Conservation (phyloP, 2,329 filamentous ascomycete species). For the Xylariaceae sp. region DNA sequence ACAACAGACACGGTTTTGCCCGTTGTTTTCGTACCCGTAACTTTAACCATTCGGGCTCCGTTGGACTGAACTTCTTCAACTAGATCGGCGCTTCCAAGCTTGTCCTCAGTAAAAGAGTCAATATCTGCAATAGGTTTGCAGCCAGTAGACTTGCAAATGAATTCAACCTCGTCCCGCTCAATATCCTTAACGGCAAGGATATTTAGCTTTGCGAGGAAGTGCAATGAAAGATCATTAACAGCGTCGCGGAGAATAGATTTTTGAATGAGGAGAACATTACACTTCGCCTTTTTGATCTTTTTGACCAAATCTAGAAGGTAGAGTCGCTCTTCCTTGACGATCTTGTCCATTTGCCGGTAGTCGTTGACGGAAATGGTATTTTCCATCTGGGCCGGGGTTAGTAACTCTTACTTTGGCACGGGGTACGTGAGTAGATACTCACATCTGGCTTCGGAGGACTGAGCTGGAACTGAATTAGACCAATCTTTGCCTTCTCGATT, state of each 20-base stretch:
- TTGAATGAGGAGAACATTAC: slow-evolving; percentile 96
- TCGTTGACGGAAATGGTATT: slow-evolving; percentile 99
- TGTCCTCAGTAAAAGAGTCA: slow-evolving; percentile 98
- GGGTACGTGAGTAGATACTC: slow-evolving; percentile 34
- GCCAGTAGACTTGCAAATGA: slow-evolving; percentile 97
- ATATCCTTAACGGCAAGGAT: slow-evolving; percentile 97
- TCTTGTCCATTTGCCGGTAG: slow-evolving; percentile 99
- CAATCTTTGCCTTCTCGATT: slow-evolving; percentile 97
- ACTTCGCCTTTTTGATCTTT: slow-evolving; percentile 99
- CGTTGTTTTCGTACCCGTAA: slow-evolving; percentile 81
- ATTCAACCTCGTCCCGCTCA: slow-evolving; percentile 97
- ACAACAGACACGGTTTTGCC: slow-evolving; percentile 92
- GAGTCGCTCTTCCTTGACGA: slow-evolving; percentile 96
- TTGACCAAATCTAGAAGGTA: slow-evolving; percentile 99
- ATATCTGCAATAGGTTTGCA: slow-evolving; percentile 99
- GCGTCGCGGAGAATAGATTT: slow-evolving; percentile 97
- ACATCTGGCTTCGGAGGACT: slow-evolving; percentile 96
- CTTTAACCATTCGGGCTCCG: slow-evolving; percentile 89
- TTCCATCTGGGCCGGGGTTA: slow-evolving; percentile 67
- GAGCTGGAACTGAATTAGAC: slow-evolving; percentile 96
- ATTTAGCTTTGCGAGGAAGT: slow-evolving; percentile 95
- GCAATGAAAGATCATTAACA: slow-evolving; percentile 93
- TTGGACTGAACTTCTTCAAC: slow-evolving; percentile 87
- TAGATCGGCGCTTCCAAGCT: slow-evolving; percentile 87
- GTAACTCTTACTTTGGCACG: neutral